phyloP scores from a whole-genome alignment of 176 grass and related monocot species.

The Metroxylon sagu region DNA sequence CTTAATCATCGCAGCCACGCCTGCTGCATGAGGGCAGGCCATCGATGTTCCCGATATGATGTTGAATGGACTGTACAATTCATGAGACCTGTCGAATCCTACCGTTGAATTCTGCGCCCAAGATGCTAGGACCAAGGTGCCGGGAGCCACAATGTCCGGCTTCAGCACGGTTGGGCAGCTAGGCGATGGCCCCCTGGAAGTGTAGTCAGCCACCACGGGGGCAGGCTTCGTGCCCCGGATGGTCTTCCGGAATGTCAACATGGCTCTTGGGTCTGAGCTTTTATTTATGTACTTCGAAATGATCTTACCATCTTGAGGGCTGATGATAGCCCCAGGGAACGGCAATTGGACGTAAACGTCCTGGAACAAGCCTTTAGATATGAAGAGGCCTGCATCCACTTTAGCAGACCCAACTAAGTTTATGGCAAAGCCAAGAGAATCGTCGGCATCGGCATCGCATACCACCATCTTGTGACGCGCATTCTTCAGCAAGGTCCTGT shows the following conservation, averaged over 20 bases:
- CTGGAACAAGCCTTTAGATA: constrained; percentile 13
- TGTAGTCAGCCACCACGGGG: constrained; percentile 31
- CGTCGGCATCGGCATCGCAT: constrained; percentile 21
- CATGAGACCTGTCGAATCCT: constrained; percentile 12
- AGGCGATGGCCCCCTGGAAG: constrained; percentile 41
- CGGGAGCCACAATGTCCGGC: constrained; percentile 53
- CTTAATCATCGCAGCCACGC: constrained; percentile 49
- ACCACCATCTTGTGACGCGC: constrained; percentile 21
- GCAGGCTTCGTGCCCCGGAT: constrained; percentile 28
- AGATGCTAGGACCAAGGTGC: constrained; percentile 34
- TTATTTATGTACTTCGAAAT: constrained; percentile 45
- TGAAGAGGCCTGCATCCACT: constrained; percentile 43
- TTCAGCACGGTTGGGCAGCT: constrained; percentile 51
- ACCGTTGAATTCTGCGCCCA: constrained; percentile 5
- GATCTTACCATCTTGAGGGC: constrained; percentile 14
- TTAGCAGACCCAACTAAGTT: neutral
- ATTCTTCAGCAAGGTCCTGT: constrained; percentile 12
- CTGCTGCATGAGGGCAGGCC: constrained; percentile 57
- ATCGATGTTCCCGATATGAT: constrained; percentile 55
- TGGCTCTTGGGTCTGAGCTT: constrained; percentile 20
- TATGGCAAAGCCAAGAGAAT: neutral
- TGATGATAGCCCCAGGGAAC: constrained; percentile 37
- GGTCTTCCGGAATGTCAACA: constrained; percentile 46
- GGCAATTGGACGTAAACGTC: constrained; percentile 4
- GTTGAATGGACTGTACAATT: constrained; percentile 13